Evolutionary conservation across 495 filamentous ascomycete species (phyloP), one percentile per base, ranked within the genome.

Genomic region (Penicillium steckii): DNA sequence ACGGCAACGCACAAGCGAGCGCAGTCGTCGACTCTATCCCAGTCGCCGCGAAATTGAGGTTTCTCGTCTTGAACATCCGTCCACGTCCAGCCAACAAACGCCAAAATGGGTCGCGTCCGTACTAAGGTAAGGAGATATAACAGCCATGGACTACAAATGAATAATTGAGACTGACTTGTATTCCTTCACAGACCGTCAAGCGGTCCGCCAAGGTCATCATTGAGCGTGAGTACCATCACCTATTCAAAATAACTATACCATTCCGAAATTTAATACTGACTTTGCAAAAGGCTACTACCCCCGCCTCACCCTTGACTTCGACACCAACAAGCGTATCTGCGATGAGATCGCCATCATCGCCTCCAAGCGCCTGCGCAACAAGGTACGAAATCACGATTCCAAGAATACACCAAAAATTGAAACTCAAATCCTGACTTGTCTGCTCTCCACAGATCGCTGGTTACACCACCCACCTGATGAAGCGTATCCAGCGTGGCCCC

Each of bases 191-290:
- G 90, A 99, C 95, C 64, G 94, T 97, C 75, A 97, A 99, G 87
- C 94, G 96, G 82, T 97, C 92, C 77, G 92, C 95, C 79, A 97
- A 97, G 87, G 90, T 97, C 84, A 91, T 97, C 79, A 97, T 98
- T 78, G 94, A 97, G 86, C 87, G 89, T 37, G n/a, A 37, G 33
- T 6, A 37, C 5, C n/a, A 6, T 15, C 33, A 8, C n/a, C 3
- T 15, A 15, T n/a, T 17, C n/a, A 37, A 37, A 27, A 5, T 27
- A 37, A 37, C 8, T 15, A 7, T 4, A 32, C 8, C 29, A 15
- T n/a, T 1, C 8, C 33, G 13, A 15, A 15, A 15, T 37, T 18
- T 17, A 7, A n/a, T 15, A n/a, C 33, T 37, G 18, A 37, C 33
- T 35, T 17, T 8, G 1, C 12, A 17, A 37, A 15, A 37, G 33